Evolutionary conservation across 75 land plant genomes (phyloP), one percentile per base, ranked within the genome.

Genomic region (Pseudotsuga menziesii): DNA sequence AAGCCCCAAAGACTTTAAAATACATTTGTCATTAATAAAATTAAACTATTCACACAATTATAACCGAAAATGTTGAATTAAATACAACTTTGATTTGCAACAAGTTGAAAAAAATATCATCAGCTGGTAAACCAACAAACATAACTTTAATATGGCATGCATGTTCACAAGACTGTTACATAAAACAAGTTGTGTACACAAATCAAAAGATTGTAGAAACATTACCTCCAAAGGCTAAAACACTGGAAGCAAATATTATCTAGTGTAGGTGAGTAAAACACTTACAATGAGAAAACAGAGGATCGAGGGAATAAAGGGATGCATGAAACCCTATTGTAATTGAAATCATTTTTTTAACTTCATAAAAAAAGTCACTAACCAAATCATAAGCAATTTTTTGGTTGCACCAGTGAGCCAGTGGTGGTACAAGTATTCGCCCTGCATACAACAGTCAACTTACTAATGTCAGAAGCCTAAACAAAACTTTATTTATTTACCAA

Each of bases 371-470:
- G 39, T 16, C 11, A 60, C 80, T 79, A 76, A 79, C 81, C 76
- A 22, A 13, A 48, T 79, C 81, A 25, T 72, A 72, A 13, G 54
- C 79, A 22, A 79, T 25, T 32, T 27, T 23, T 52, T 79, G 81
- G 62, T 59, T 59, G 56, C 81, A 48, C 79, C 81, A 79, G 61
- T 79, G 78, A 20, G 81, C 81, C 13, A 79, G 77, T 58, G 81
- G 81, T 26, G 81, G 81, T 27, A 79, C 81, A 79, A 79, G 78
- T 39, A 79, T 27, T 27, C 81, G 26, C 19, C 81, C 81, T 79
- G 79, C 52, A 55, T 26, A 26, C 57, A 73, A n/a, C n/a, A n/a
- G n/a, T n/a, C n/a, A n/a, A 39, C 14, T 23, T 73, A n/a, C 4
- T 54, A n/a, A 59, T 4, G 32, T 73, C 23, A 73, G 57, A 52